A percentile compares a stretch with the other conserved stretches of the same genome.
phyloP scores from a whole-genome alignment of 2,329 filamentous ascomycete species.

The Eutypella sp. region DNA sequence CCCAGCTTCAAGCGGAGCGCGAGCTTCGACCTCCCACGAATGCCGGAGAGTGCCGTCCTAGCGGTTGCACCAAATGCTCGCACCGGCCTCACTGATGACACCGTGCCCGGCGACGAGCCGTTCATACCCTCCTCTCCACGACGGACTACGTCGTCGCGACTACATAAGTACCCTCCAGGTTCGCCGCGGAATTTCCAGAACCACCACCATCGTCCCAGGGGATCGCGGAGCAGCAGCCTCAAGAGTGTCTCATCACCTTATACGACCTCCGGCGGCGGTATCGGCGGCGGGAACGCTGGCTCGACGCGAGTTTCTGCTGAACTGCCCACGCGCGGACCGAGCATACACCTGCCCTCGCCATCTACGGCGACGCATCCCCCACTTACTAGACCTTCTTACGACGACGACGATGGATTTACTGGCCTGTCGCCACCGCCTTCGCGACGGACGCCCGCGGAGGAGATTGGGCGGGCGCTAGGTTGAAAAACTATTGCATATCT shows the following conservation, averaged over 20 bases:
- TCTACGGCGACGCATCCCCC: conserved; percentile 39
- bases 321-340: conserved; percentile 21
- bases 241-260: conserved; percentile 37
- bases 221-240: conserved; percentile 42
- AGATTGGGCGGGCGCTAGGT: conserved; percentile 52
- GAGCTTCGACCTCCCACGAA: conserved; percentile 37
- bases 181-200: conserved; percentile 28
- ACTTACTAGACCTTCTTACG: conserved; percentile 40
- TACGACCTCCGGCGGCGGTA: too few relatives aligned
- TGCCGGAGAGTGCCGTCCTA: conserved; percentile 46
- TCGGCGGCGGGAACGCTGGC: conserved; percentile 25
- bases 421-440: conserved; percentile 46
- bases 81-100: conserved; percentile 57
- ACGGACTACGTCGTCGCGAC: conserved; percentile 48
- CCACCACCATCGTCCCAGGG: conserved; percentile 32
- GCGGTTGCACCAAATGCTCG: conserved; percentile 59
- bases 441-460: conserved; percentile 34
- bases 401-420: conserved; percentile 38
- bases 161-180: conserved; percentile 43
- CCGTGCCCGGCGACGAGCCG: conserved; percentile 54
- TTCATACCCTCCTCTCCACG: conserved; percentile 50
- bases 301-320: conserved; percentile 33
- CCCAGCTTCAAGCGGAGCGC: conserved; percentile 31
- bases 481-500: conserved; percentile 25
- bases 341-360: conserved; percentile 38